Evolutionary conservation across 257 asterid genomes (phyloP), one percentile per base, ranked within the genome.

Genomic region (Thymus quinquecostatus): DNA sequence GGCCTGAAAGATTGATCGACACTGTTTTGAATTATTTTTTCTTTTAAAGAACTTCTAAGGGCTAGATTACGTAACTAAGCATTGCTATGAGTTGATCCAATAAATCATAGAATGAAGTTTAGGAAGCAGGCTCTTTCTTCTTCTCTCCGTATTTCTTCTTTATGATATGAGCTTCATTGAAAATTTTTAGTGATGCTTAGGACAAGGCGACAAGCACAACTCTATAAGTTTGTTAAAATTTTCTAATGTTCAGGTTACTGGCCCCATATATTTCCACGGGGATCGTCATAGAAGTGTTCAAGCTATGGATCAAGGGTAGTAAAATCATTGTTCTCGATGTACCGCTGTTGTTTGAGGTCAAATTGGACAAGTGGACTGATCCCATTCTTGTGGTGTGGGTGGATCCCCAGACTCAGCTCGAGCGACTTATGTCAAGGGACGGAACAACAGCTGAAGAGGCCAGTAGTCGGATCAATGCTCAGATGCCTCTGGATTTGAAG

Each of bases 381-480:
- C 96, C 98, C 64, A 81, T 87, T 43, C 75, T 92, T 69, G 98
- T 95, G 57, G 91, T 95, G 66, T 95, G 96, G 98, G 96, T 87
- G 60, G 89, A 88, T 70, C 96, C 89, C 2, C 81, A 83, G 80
- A 95, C 97, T 76, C 98, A 92, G 80, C 98, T 92, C 60, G 88
- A 62, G 70, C 87, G 97, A 27, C 85, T 95, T 11, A 87, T 71
- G 87, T 70, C 82, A 14, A 86, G 99, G 84, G 99, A 95, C 66
- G 84, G 90, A 68, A 69, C 96, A 47, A 83, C 86, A 55, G 84
- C 77, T 34, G 96, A 95, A 68, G 97, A 83, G 30, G 97, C 97
- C 54, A 63, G 65, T 68, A 87, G 84, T 78, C 87, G 98, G 81
- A 89, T 95, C 61, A 80, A 78, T 58, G 83, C 99, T 79, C 98